Evolutionary conservation across 2,329 filamentous ascomycete species (phyloP).

Genomic region (Ophiostoma sp.): DNA sequence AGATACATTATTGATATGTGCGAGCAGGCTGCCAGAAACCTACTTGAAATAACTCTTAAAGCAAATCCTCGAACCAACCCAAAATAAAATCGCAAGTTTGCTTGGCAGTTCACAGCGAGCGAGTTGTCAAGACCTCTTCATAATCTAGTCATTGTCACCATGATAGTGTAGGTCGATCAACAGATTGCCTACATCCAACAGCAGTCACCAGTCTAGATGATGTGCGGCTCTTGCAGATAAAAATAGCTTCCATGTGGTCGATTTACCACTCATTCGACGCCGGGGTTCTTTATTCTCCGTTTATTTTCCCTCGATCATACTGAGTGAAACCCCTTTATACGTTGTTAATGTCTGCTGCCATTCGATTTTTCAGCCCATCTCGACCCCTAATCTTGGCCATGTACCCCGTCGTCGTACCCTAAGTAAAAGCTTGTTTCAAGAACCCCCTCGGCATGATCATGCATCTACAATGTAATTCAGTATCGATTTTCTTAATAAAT

Average conservation of each 20-base stretch:
- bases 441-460: background rate
- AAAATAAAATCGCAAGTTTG: no score
- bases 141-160: background rate
- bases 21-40: no score
- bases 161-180: background rate
- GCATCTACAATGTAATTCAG: background rate
- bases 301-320: background rate
- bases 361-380: conserved; percentile 1
- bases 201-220: background rate
- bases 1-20: no score
- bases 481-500: background rate
- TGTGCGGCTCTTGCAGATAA: background rate
- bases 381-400: background rate
- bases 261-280: background rate
- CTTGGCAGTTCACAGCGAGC: no score
- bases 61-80: no score
- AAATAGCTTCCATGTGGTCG: background rate
- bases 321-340: no score
- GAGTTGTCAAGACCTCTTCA: no score
- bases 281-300: background rate
- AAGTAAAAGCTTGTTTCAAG: background rate
- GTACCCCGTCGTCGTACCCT: background rate
- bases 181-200: background rate
- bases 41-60: no score
- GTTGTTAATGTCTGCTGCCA: background rate